These are phyloP conservation scores for Podaxis pistillaris DNA, from an alignment of 768 basidiomycete genomes.

Conservation along the genomic window DNA sequence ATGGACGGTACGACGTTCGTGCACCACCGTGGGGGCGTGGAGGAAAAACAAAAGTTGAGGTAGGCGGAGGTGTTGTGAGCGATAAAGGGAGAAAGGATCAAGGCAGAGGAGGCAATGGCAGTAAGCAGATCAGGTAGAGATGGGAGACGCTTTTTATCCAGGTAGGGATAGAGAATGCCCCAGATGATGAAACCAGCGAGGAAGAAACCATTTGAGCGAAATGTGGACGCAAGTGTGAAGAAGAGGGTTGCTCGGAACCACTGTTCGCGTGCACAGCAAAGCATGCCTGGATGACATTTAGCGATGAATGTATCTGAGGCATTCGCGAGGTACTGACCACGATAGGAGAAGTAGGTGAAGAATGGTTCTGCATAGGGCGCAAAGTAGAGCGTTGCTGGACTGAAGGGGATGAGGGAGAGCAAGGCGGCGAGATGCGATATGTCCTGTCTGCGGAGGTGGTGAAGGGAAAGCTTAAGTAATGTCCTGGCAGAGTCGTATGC, in stretches of 20 bases:
- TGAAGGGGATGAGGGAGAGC: slow-evolving; percentile 78
- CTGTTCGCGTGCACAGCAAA: slow-evolving; percentile 44
- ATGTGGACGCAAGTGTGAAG: slow-evolving; percentile 62
- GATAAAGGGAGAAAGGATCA: slow-evolving; percentile 66
- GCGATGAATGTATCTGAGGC: not conserved
- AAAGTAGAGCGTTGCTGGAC: slow-evolving; percentile 70
- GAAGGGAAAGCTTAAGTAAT: slow-evolving; percentile 58
- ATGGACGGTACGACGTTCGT: slow-evolving; percentile 54
- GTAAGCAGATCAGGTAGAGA: not conserved
- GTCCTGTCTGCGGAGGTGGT: slow-evolving; percentile 50
- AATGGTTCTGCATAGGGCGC: slow-evolving; percentile 85
- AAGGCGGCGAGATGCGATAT: slow-evolving; percentile 61
- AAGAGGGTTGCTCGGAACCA: slow-evolving; percentile 57
- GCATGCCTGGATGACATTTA: slow-evolving; percentile 47
- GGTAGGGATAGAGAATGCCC: slow-evolving; percentile 59
- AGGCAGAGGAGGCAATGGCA: slow-evolving; percentile 29
- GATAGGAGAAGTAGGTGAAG: slow-evolving; percentile 80
- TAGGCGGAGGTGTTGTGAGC: slow-evolving; percentile 72
- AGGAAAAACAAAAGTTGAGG: slow-evolving; percentile 54
- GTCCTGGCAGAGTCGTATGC: slow-evolving; percentile 42
- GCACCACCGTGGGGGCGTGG: slow-evolving; percentile 61
- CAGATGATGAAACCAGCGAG: slow-evolving; percentile 79
- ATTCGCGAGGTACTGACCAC: slow-evolving; percentile 40
- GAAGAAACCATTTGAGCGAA: slow-evolving; percentile 78
- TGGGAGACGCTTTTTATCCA: slow-evolving; percentile 25